A percentile compares a stretch with the other conserved stretches of the same genome.
Conservation (phyloP, 495 filamentous ascomycete species). For the Penicillium bovifimosum region DNA sequence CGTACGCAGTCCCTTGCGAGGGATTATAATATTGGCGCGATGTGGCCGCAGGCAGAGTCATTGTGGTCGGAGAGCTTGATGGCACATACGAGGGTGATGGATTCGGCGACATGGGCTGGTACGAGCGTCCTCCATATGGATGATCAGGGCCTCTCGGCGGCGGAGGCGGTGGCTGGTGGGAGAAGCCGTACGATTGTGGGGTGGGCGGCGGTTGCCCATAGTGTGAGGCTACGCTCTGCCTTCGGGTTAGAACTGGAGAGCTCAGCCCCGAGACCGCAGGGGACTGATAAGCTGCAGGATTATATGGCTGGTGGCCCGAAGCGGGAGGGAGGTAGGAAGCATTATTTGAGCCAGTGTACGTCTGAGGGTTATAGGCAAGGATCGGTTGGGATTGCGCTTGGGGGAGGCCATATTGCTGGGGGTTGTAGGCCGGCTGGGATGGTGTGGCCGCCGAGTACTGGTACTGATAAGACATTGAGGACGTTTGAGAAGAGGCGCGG, state of each 20-base stretch:
- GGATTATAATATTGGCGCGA: constrained; percentile 25
- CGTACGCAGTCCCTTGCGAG: constrained; percentile 23
- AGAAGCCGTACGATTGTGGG: constrained; percentile 29
- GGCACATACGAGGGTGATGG: constrained; percentile 21
- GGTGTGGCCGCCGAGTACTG: constrained; percentile 47
- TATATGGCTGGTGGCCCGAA: constrained; percentile 58
- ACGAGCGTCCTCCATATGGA: constrained; percentile 38
- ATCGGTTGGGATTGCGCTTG: constrained; percentile 49
- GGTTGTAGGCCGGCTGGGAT: constrained; percentile 67
- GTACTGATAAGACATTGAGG: constrained; percentile 56
- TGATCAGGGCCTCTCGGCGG: constrained; percentile 46
- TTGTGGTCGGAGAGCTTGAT: constrained; percentile 19
- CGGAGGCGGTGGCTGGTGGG: constrained; percentile 37
- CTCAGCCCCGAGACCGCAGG: constrained; percentile 20
- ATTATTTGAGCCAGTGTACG: constrained; percentile 41
- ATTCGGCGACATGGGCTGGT: constrained; percentile 21
- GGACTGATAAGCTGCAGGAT: constrained; percentile 62
- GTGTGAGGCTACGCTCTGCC: constrained; percentile 27
- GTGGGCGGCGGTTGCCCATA: constrained; percentile 33
- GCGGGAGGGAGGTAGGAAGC: constrained; percentile 22
- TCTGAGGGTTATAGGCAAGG: constrained; percentile 35
- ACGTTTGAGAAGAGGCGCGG: constrained; percentile 38
- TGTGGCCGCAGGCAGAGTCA: constrained; percentile 16
- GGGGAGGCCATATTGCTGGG: constrained; percentile 68
- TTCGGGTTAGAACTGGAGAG: constrained; percentile 27